A percentile compares a stretch with the other conserved stretches of the same genome.
phyloP scores from a whole-genome alignment of 306 rosid genomes.

The Casuarina glauca region DNA sequence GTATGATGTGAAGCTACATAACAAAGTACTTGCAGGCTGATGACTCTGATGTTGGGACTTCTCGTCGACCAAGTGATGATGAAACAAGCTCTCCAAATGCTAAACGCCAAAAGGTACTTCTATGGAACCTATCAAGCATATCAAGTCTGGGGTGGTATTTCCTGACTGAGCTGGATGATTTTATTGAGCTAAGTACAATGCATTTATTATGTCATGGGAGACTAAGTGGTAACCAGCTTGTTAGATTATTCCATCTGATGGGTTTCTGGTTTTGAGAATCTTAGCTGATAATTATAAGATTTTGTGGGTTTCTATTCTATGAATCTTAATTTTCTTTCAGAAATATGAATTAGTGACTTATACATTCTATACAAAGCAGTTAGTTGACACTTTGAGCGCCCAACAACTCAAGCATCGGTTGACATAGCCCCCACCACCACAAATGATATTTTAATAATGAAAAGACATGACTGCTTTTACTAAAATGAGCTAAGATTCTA shows the following conservation, averaged over 20 bases:
- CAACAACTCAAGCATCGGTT: no score
- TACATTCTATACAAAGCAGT: background rate
- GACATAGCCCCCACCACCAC: no score
- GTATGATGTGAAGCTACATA: background rate
- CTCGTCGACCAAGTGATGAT: constrained; percentile 33
- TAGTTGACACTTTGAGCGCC: no score
- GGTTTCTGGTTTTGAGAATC: background rate
- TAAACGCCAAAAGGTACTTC: constrained; percentile 58
- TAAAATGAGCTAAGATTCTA: background rate
- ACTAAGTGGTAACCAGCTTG: background rate
- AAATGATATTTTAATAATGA: no score
- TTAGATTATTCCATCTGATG: background rate
- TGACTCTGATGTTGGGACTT: constrained; percentile 38
- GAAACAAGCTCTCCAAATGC: constrained; percentile 43
- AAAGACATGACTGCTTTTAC: background rate
- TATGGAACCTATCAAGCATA: background rate
- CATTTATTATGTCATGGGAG: background rate
- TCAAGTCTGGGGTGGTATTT: background rate
- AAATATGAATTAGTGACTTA: background rate
- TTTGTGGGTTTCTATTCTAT: background rate
- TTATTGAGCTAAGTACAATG: background rate
- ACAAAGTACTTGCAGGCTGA: constrained; percentile 27
- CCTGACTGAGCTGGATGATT: background rate
- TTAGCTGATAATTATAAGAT: background rate
- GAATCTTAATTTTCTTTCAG: background rate